phyloP scores from a whole-genome alignment of 352 stramenopile species.

The Albugo laibachii region DNA sequence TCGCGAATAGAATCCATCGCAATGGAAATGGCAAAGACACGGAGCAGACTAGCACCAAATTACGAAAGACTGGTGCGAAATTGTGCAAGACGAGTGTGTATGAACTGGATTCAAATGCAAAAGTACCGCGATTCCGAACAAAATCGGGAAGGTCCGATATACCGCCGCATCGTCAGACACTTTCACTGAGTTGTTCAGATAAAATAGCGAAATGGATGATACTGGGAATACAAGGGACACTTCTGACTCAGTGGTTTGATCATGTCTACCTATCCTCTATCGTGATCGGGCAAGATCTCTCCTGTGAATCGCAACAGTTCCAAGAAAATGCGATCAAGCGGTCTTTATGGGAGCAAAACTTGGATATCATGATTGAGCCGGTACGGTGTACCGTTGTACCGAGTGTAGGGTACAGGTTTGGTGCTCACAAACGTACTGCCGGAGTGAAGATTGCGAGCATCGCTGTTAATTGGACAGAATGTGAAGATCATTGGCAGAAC shows the following conservation, averaged over 20 bases:
- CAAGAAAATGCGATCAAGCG: no score
- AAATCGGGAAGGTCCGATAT: constrained; percentile 88
- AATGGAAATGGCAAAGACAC: constrained; percentile 1
- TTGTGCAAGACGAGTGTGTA: background rate
- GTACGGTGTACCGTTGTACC: no score
- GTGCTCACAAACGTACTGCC: no score
- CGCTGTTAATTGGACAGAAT: no score
- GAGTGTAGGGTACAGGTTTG: no score
- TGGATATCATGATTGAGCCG: no score
- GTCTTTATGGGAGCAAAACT: no score
- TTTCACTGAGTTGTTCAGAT: constrained; percentile 87
- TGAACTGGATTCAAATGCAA: constrained; percentile 15
- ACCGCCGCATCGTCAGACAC: constrained; percentile 56
- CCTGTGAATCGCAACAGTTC: no score
- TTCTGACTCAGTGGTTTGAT: constrained; percentile 47
- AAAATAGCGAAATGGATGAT: constrained; percentile 81
- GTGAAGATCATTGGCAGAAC: no score
- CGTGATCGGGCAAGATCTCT: constrained; percentile 20
- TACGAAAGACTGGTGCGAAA: constrained; percentile 51
- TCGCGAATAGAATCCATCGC: constrained; percentile 13
- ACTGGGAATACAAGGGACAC: constrained; percentile 59
- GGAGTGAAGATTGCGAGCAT: no score
- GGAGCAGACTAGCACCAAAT: constrained; percentile 5
- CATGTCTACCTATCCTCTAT: constrained; percentile 27
- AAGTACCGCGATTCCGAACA: constrained; percentile 50